phyloP scores from a whole-genome alignment of 805 yeast genomes.

The Monosporozyma unispora region DNA sequence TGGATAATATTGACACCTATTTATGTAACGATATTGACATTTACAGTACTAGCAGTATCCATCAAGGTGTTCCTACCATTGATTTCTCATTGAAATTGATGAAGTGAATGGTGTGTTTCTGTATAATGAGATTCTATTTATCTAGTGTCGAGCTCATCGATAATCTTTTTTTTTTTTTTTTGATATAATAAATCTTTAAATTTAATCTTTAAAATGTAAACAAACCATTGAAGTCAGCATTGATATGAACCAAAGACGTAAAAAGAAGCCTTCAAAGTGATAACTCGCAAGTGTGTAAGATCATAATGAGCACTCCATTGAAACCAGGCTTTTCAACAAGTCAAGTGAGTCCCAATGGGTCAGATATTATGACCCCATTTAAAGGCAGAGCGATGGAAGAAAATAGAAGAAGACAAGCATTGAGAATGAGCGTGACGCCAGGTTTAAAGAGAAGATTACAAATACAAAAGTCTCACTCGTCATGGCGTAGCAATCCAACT shows the following conservation, averaged over 20 bases:
- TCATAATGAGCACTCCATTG: background rate
- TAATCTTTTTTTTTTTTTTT: no score
- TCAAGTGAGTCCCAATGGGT: background rate
- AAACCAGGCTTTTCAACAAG: background rate
- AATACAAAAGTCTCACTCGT: constrained; percentile 7
- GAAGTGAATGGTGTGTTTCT: background rate
- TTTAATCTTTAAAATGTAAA: background rate
- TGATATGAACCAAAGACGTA: background rate
- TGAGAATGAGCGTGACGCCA: constrained; percentile 16
- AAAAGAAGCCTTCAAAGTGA: no score
- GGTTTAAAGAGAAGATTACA: constrained; percentile 13
- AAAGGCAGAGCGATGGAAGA: constrained; percentile 21
- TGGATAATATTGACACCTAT: constrained; percentile 53
- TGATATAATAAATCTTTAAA: background rate
- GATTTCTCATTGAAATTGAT: constrained; percentile 71
- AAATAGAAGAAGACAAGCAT: constrained; percentile 13
- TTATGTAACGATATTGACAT: constrained; percentile 77
- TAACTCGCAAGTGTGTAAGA: no score
- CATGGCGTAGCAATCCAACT: constrained; percentile 9
- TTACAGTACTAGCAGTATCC: constrained; percentile 84
- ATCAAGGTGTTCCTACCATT: constrained; percentile 78
- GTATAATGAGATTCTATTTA: no score
- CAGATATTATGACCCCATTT: constrained; percentile 16
- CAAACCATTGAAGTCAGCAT: background rate
- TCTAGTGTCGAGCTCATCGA: no score